Evolutionary conservation across 164 flowering plant genomes (phyloP).

Genomic region (Macadamia tetraphylla): DNA sequence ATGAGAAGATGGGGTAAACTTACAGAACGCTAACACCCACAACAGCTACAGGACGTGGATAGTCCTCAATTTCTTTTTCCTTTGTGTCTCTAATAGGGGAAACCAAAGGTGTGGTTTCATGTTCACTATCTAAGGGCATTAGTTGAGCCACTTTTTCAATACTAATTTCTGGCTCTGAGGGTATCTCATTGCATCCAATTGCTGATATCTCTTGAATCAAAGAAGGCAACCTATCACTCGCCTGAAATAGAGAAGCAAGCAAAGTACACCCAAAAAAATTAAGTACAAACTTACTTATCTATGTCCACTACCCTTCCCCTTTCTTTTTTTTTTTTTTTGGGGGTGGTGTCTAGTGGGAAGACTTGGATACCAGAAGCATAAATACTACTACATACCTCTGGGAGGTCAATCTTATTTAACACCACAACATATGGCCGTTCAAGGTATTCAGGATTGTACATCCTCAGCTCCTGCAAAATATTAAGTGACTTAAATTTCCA

Average conservation of each 20-base stretch:
- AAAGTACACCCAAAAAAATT: background rate
- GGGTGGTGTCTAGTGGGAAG: background rate
- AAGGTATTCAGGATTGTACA: slow-evolving; percentile 96
- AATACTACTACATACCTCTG: slow-evolving; percentile 45
- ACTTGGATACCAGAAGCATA: background rate
- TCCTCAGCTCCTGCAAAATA: slow-evolving; percentile 73
- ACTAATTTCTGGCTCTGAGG: slow-evolving; percentile 22
- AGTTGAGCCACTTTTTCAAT: slow-evolving; percentile 19
- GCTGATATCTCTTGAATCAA: slow-evolving; percentile 59
- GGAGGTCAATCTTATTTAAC: slow-evolving; percentile 89
- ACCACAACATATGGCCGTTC: slow-evolving; percentile 86
- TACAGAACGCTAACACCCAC: slow-evolving; percentile 90
- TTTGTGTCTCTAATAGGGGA: slow-evolving; percentile 19
- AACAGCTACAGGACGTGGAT: slow-evolving; percentile 83
- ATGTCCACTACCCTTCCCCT: too few relatives aligned
- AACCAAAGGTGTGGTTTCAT: slow-evolving; percentile 13
- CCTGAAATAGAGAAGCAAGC: slow-evolving; percentile 35
- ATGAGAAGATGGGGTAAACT: slow-evolving; percentile 24
- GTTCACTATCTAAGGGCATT: slow-evolving; percentile 17
- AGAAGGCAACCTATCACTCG: slow-evolving; percentile 50
- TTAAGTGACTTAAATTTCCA: background rate
- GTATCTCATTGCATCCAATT: slow-evolving; percentile 43
- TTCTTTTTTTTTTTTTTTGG: background rate
- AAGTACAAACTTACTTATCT: too few relatives aligned
- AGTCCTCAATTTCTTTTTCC: slow-evolving; percentile 72